Base-by-base conservation (phyloP, 2,329 filamentous ascomycete genomes). In the Diaporthe vexans region DNA sequence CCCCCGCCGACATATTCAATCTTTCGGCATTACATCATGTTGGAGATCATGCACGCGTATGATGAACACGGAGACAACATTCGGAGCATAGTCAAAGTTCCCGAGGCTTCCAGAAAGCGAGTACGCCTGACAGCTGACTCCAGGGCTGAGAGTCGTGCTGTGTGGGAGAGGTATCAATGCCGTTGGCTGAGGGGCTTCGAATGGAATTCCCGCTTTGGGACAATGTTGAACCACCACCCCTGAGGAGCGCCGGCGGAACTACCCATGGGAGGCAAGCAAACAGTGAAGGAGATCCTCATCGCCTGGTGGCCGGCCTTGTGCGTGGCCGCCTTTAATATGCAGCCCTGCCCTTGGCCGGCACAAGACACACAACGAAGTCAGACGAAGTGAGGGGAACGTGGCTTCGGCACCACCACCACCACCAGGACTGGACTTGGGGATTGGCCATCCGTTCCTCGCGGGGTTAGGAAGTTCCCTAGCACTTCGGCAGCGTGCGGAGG, bases 161-260 rank as follows among this genome's bases (percentile, higher is more conserved):
- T 52, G 24, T 43, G 46, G 46, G 29, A 37, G 21, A 52, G 10
- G 35, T 24, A 35, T 24, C 61, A 67, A 67, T 52, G 61, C 61
- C 29, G 43, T 52, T 67, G 46, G 37, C 46, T 67, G 63, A 67
- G 63, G 46, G 63, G 63, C 17, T 21, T 67, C 63, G 63, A 67
- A 67, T 37, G 63, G 33, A 52, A 67, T 52, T 67, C 19, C 63
- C 63, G 37, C 11, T 52, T 37, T 52, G n/a, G 63, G 46, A 40
- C 15, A 26, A 4, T 35, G 2, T 15, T 26, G 21, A 35, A 51
- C 29, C 29, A 65, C 61, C 46, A 1, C 61, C 61, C 61, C 33
- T 24, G 43, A 35, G 59, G 11, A 29, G 43, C 43, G 21, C 61
- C 43, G 19, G 1, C 19, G 61, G 19, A 51, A 26, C 29, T 26